Base-by-base conservation (phyloP, 2,329 filamentous ascomycete species). In the Alternaria postmessia region DNA sequence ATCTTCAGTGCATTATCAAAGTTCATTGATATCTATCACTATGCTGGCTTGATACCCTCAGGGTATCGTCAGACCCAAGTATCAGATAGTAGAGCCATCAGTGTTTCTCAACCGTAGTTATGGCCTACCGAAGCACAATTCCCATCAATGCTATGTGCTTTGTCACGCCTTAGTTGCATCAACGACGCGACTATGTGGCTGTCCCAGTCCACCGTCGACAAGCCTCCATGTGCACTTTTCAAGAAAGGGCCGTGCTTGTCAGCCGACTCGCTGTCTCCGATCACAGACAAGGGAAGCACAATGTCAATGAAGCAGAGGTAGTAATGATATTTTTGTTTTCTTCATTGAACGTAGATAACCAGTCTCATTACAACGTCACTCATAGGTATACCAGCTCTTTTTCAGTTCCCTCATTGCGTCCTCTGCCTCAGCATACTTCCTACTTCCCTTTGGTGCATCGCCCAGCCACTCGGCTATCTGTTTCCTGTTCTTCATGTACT, bases 401-500 rank as follows among this genome's bases (percentile, higher is more conserved):
- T 75, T 69, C 39, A 73, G 43, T 6, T 59, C 61, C 36, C 53
- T 67, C 61, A 78, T 28, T 44, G 73, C 68, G 14, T 61, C 56
- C 64, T 61, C 75, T 16, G 72, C 62, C 41, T 66, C 62, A 55
- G 75, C 73, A 47, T 67, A 72, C 53, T 69, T 65, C 20, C 60
- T 51, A n/a, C 64, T 61, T 2, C 71, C 67, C 49, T 67, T 71
- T 32, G 73, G 66, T 41, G 70, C 51, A 12, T 63, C 62, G 36
- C 56, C 64, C 62, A 72, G 56, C 65, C 74, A 72, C 51, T 51
- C 54, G 41, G 69, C 34, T n/a, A 74, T 49, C 8, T 64, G 61
- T 66, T 84, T 83, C 38, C 63, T 66, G 61, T 77, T 64, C 65
- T 84, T 82, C 18, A 83, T 83, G 54, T 88, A 82, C 62, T 55